phyloP scores from a whole-genome alignment of 2,329 filamentous ascomycete genomes.

The Paraconiothyrium brasiliense region DNA sequence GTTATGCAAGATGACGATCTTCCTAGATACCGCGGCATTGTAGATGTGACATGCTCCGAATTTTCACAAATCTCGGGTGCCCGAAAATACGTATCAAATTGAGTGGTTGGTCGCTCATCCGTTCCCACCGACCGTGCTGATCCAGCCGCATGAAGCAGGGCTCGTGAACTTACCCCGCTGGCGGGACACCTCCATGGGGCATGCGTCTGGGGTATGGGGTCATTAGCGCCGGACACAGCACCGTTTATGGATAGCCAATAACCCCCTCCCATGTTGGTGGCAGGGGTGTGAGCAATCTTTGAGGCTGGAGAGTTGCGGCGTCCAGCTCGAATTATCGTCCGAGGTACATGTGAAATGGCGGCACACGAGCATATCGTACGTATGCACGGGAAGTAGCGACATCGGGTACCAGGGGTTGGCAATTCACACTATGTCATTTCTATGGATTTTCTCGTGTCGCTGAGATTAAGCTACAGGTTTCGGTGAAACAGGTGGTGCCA shows the following conservation, averaged over 20 bases:
- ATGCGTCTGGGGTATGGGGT: neutral
- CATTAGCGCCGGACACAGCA: slow-evolving; percentile 8
- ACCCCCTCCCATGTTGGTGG: neutral
- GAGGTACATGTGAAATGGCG: slow-evolving; percentile 20
- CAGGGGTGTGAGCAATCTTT: neutral
- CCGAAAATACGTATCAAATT: neutral
- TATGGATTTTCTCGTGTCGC: neutral
- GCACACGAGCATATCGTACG: neutral
- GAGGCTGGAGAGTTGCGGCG: neutral
- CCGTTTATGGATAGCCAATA: slow-evolving; percentile 10
- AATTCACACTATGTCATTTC: slow-evolving; percentile 1
- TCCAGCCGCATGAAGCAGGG: slow-evolving; percentile 8
- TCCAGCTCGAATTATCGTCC: slow-evolving; percentile 2
- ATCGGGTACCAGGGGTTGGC: neutral
- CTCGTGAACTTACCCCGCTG: slow-evolving; percentile 8
- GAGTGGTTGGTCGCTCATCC: neutral
- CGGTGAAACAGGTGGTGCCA: slow-evolving; percentile 33
- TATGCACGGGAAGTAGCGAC: neutral
- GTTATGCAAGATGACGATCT: slow-evolving; percentile 2
- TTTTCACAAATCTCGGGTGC: neutral
- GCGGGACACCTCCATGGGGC: neutral
- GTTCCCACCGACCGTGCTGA: neutral
- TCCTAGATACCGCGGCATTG: neutral
- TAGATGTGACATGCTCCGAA: neutral
- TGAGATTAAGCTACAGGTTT: slow-evolving; percentile 8